Conservation (phyloP, 2,329 filamentous ascomycete species). For the Talaromyces sp. region DNA sequence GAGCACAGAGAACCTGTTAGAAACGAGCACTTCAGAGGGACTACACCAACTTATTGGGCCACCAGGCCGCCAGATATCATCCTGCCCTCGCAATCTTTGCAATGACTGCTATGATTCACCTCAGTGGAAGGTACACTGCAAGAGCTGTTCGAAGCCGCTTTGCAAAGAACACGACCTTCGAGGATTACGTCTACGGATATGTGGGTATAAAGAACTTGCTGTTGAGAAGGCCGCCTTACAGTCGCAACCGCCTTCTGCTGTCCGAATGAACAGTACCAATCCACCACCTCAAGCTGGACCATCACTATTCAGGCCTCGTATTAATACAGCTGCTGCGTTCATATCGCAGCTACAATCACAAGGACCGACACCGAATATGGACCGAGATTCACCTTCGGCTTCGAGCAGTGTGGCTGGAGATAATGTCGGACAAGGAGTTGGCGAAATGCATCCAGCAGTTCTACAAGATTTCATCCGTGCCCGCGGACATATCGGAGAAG, state of each 20-base stretch:
- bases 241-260: slow-evolving; percentile 22
- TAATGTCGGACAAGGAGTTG: slow-evolving; percentile 26
- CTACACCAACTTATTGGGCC: slow-evolving; percentile 49
- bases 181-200: slow-evolving; percentile 55
- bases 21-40: slow-evolving; percentile 41
- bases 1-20: slow-evolving; percentile 38
- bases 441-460: slow-evolving; percentile 24
- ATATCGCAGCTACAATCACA: slow-evolving; percentile 15
- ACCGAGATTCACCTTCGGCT: slow-evolving; percentile 25
- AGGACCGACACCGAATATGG: slow-evolving; percentile 20
- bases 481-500: slow-evolving; percentile 19
- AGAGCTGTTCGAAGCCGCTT: slow-evolving; percentile 54
- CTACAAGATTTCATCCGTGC: slow-evolving; percentile 22
- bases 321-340: background rate
- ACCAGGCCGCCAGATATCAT: slow-evolving; percentile 44
- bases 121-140: slow-evolving; percentile 59
- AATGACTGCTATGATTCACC: slow-evolving; percentile 57
- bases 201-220: slow-evolving; percentile 55
- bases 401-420: slow-evolving; percentile 38
- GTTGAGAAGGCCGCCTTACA: slow-evolving; percentile 47
- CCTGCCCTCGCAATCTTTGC: slow-evolving; percentile 56
- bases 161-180: slow-evolving; percentile 61
- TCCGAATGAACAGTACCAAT: background rate
- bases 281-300: background rate
- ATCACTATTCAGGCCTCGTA: slow-evolving; percentile 1